These are phyloP conservation scores for Ophiocordyceps australis DNA, from an alignment of 2,329 filamentous ascomycete genomes.

Conservation along the genomic window DNA sequence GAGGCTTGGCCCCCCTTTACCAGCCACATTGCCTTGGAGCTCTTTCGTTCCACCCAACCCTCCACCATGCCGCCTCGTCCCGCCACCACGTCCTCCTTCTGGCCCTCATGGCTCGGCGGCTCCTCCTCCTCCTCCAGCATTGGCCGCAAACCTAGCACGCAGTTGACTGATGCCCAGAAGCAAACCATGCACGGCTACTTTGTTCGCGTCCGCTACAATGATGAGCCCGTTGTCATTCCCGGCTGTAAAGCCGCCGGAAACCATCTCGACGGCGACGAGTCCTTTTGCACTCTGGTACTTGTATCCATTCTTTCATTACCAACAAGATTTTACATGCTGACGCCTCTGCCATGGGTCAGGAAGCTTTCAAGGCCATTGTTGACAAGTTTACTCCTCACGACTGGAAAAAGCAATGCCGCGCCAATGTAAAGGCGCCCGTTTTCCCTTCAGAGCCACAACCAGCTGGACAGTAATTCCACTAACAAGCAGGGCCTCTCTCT, in stretches of 20 bases:
- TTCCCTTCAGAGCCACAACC: slow-evolving; percentile 30
- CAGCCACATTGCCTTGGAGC: slow-evolving; percentile 76
- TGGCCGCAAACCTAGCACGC: slow-evolving; percentile 37
- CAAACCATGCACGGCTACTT: slow-evolving; percentile 56
- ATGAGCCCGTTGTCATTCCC: slow-evolving; percentile 62
- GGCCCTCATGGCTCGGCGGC: slow-evolving; percentile 10
- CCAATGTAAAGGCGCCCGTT: slow-evolving; percentile 21
- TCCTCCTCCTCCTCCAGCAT: slow-evolving; percentile 25
- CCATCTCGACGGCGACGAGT: slow-evolving; percentile 72
- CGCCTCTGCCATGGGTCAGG: slow-evolving; percentile 32
- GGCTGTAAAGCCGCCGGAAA: slow-evolving; percentile 63
- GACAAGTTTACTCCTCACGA: slow-evolving; percentile 74
- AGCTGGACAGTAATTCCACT: slow-evolving; percentile 33
- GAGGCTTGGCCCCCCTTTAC: slow-evolving; percentile 84
- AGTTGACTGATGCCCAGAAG: slow-evolving; percentile 39
- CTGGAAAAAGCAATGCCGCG: slow-evolving; percentile 45
- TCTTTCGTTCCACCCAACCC: no score
- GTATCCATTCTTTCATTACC: not conserved
- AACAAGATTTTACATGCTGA: slow-evolving; percentile 1
- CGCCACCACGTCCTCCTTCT: slow-evolving; percentile 5
- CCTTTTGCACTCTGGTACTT: slow-evolving; percentile 73
- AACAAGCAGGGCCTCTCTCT: no score
- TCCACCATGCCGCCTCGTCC: not conserved
- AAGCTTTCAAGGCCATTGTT: slow-evolving; percentile 81
- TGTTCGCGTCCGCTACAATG: slow-evolving; percentile 84